Conservation (phyloP, 768 basidiomycete species). For the Tephrocybe sp. region DNA sequence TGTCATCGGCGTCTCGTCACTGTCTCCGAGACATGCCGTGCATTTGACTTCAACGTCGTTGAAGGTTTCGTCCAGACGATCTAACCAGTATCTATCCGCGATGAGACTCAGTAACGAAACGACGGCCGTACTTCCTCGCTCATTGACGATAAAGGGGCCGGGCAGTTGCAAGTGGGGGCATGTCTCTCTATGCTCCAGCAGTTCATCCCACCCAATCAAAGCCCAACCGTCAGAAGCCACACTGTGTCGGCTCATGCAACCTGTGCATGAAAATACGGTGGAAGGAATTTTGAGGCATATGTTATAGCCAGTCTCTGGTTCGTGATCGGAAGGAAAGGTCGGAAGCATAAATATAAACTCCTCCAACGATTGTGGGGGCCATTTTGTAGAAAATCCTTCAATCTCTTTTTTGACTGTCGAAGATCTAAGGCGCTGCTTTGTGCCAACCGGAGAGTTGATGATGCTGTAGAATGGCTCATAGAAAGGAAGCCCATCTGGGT, state of each 20-base stretch:
- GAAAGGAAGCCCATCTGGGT: background rate
- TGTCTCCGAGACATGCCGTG: background rate
- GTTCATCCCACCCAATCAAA: background rate
- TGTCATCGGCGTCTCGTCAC: background rate
- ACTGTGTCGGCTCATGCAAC: background rate
- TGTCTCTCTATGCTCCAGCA: background rate
- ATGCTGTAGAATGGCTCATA: background rate
- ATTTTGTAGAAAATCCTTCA: background rate
- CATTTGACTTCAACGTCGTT: background rate
- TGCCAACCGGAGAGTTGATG: background rate
- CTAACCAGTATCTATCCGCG: background rate
- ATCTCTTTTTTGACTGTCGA: background rate
- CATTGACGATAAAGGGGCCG: background rate
- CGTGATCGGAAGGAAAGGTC: background rate
- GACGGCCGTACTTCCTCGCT: background rate
- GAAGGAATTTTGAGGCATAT: background rate
- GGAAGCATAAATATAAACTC: background rate
- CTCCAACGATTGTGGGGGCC: background rate
- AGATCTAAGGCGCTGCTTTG: background rate
- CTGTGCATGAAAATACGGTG: background rate
- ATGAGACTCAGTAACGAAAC: background rate
- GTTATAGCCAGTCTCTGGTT: background rate
- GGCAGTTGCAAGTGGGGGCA: background rate
- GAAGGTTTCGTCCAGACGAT: background rate
- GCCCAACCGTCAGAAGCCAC: background rate